Evolutionary conservation across 192 early-diverging fungal genomes (phyloP).

Genomic region (Backusella circina): DNA sequence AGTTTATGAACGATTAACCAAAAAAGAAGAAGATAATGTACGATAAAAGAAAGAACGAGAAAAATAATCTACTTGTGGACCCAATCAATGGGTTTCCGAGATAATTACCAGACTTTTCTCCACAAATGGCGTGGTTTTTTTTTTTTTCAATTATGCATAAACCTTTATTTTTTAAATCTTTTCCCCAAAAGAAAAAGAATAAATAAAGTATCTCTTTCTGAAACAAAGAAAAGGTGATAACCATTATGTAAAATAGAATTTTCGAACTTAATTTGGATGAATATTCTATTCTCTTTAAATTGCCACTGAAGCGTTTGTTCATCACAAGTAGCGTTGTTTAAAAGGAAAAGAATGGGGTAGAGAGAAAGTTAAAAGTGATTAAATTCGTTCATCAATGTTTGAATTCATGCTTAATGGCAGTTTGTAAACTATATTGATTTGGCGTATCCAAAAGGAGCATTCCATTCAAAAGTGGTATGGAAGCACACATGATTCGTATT

Average conservation of each 20-base stretch:
- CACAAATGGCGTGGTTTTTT: constrained; percentile 1
- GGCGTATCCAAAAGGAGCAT: not conserved
- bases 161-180: not conserved
- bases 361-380: not conserved
- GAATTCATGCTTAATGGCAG: not conserved
- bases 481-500: not conserved
- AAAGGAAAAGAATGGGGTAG: not conserved
- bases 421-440: not conserved
- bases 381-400: not conserved
- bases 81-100: not conserved
- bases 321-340: not conserved
- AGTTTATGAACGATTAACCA: not conserved
- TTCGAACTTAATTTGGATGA: not conserved
- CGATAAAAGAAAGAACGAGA: not conserved
- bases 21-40: too few relatives aligned
- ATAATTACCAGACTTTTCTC: not conserved
- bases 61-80: not conserved
- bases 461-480: not conserved
- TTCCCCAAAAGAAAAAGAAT: not conserved
- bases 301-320: not conserved
- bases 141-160: not conserved
- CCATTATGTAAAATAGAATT: not conserved
- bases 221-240: not conserved
- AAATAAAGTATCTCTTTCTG: not conserved
- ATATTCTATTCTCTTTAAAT: not conserved